phyloP scores from a whole-genome alignment of 2,329 filamentous ascomycete species.

The Monilinia fructigena region DNA sequence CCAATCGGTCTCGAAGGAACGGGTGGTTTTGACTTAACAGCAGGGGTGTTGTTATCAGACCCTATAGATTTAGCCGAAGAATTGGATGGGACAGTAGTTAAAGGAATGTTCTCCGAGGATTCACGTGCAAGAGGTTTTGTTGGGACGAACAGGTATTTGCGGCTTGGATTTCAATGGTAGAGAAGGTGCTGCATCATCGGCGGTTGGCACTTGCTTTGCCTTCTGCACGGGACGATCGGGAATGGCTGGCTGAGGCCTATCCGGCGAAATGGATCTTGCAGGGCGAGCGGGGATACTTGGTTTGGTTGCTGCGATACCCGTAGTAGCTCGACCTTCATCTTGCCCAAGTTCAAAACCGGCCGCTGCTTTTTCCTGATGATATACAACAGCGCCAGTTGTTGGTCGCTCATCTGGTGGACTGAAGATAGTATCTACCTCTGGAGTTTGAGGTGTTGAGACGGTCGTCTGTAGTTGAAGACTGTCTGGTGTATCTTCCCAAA shows the following conservation, averaged over 20 bases:
- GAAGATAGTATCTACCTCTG: slow-evolving; percentile 43
- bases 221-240: slow-evolving; percentile 35
- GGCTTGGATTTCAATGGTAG: slow-evolving; percentile 59
- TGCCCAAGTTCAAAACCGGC: slow-evolving; percentile 28
- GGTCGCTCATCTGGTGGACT: slow-evolving; percentile 44
- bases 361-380: slow-evolving; percentile 36
- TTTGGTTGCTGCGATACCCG: slow-evolving; percentile 48
- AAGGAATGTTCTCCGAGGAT: slow-evolving; percentile 39
- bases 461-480: slow-evolving; percentile 77
- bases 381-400: slow-evolving; percentile 36
- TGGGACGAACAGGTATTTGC: slow-evolving; percentile 60
- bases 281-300: slow-evolving; percentile 62
- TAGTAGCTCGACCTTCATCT: slow-evolving; percentile 33
- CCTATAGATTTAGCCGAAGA: slow-evolving; percentile 40
- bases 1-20: slow-evolving; percentile 76
- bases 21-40: slow-evolving; percentile 74
- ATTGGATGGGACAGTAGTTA: slow-evolving; percentile 33
- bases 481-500: slow-evolving; percentile 93
- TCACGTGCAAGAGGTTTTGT: slow-evolving; percentile 53
- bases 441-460: slow-evolving; percentile 56
- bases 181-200: slow-evolving; percentile 30
- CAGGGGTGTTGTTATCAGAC: slow-evolving; percentile 45
- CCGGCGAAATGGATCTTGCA: slow-evolving; percentile 40
- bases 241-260: slow-evolving; percentile 37
- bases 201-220: slow-evolving; percentile 20